A percentile compares a stretch with the other conserved stretches of the same genome.
Evolutionary conservation across 768 basidiomycete genomes (phyloP).

Genomic region (Mycena maculata): DNA sequence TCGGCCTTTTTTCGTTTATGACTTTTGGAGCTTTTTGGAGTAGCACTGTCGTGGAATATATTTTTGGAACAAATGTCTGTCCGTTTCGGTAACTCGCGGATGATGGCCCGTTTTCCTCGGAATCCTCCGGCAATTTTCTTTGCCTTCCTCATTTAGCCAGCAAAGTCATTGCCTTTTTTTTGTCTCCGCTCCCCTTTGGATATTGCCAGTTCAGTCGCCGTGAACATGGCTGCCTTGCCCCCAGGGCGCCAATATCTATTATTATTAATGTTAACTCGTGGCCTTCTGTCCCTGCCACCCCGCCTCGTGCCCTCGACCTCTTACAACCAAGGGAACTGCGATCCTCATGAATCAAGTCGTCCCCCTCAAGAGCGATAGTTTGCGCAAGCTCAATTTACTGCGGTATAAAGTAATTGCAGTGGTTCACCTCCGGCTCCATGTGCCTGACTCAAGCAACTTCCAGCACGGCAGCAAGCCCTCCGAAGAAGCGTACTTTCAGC

Average conservation of each 20-base stretch:
- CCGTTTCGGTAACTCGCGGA: too few species aligned
- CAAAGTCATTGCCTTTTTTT: too few species aligned
- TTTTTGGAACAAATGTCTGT: too few species aligned
- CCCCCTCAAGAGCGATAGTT: constrained; percentile 14
- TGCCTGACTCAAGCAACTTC: neutral
- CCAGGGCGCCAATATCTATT: constrained; percentile 13
- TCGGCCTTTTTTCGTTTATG: too few species aligned
- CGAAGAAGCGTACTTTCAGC: constrained; percentile 25
- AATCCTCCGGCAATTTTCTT: too few species aligned
- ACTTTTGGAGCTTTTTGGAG: too few species aligned
- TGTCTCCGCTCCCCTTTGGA: too few species aligned
- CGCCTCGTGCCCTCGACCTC: constrained; percentile 17
- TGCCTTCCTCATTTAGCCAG: too few species aligned
- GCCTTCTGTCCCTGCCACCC: constrained; percentile 11
- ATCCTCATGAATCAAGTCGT: constrained; percentile 26
- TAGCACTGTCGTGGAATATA: too few species aligned
- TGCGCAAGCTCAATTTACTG: constrained; percentile 27
- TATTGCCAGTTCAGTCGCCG: too few species aligned
- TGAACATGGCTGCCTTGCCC: too few species aligned
- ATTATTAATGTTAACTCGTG: neutral
- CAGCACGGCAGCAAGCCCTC: constrained; percentile 14
- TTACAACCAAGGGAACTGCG: neutral
- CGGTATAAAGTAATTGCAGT: constrained; percentile 23
- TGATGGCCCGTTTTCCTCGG: too few species aligned
- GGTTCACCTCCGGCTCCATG: neutral